Conservation (phyloP, 768 basidiomycete genomes). For the Neoboletus magnificus region DNA sequence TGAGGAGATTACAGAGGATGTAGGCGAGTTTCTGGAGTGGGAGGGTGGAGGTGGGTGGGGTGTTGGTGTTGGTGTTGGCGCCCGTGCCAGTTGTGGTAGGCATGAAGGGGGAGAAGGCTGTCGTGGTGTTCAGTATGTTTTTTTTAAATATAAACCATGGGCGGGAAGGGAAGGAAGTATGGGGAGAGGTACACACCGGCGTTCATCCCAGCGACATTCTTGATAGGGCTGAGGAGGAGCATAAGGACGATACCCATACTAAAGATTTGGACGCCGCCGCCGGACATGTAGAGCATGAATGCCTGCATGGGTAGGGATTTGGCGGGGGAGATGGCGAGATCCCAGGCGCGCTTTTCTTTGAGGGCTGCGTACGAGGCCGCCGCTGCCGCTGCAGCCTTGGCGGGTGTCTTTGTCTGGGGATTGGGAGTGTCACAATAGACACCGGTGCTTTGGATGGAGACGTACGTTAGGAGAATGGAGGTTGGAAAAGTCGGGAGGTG, state of each 20-base stretch:
- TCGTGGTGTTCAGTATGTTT: neutral
- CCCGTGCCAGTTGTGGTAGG: conserved; percentile 35
- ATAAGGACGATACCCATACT: conserved; percentile 96
- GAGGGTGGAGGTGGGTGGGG: conserved; percentile 46
- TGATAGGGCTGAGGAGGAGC: conserved; percentile 84
- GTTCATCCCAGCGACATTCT: conserved; percentile 77
- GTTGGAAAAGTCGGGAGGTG: conserved; percentile 67
- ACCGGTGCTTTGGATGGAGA: neutral
- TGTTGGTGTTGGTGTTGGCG: neutral
- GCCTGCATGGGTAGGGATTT: conserved; percentile 96
- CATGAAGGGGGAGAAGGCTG: conserved; percentile 73
- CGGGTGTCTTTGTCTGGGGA: conserved; percentile 41
- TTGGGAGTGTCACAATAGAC: neutral
- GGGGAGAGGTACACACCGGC: conserved; percentile 48
- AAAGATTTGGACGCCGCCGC: conserved; percentile 92
- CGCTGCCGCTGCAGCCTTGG: conserved; percentile 33
- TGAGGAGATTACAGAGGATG: conserved; percentile 69
- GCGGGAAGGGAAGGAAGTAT: neutral
- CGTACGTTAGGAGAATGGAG: conserved; percentile 32
- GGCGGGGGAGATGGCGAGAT: conserved; percentile 77
- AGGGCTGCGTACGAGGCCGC: conserved; percentile 58
- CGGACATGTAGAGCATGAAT: conserved; percentile 99
- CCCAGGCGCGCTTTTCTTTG: conserved; percentile 82
- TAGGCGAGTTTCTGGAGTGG: conserved; percentile 68
- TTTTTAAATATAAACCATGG: neutral